Base-by-base conservation (phyloP, 2,329 filamentous ascomycete genomes). In the Colletotrichum sp. region DNA sequence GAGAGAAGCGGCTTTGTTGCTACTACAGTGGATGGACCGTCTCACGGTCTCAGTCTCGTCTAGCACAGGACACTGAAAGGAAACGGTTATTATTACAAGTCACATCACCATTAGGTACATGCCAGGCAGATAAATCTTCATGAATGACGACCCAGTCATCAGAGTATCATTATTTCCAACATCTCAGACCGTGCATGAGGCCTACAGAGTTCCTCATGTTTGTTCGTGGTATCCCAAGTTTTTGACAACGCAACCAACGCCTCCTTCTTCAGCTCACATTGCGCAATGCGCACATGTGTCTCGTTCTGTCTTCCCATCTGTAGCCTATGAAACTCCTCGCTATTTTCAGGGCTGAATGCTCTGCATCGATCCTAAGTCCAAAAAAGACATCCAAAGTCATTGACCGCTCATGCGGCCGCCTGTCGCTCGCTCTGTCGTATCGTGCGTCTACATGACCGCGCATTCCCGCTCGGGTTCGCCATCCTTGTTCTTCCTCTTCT, bases 401-500 rank as follows among this genome's bases (percentile, higher is more conserved):
- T 15, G 32, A 64, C 32, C 62, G 21, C n/a, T 39, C 24, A 64
- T 26, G 18, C 13, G 24, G 62, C 4, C 21, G 34, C 18, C 28
- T 24, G 6, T 26, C 49, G 16, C 44, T 32, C 36, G 21, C 52
- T 52, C 26, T 59, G 49, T 28, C 28, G 60, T 71, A 62, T 18
- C 12, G n/a, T 52, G 68, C 49, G 5, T 64, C 80, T 80, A 90
- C 88, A 90, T 90, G 68, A 90, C 82, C 12, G 79, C 81, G 79
- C 88, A 90, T 79, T 90, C 88, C 77, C 88, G 84, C 74, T 90
- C 88, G 2, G 86, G 84, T 49, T 79, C 78, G 28, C 76, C 79
- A 59, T 77, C 71, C 74, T 87, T 88, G 24, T 81, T 81, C 76
- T 80, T 83, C 55, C 80, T 83, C 52, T 85, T 85, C 21, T 82